phyloP scores from a whole-genome alignment of 371 early-diverging fungal genomes.

The Cokeromyces recurvatus region DNA sequence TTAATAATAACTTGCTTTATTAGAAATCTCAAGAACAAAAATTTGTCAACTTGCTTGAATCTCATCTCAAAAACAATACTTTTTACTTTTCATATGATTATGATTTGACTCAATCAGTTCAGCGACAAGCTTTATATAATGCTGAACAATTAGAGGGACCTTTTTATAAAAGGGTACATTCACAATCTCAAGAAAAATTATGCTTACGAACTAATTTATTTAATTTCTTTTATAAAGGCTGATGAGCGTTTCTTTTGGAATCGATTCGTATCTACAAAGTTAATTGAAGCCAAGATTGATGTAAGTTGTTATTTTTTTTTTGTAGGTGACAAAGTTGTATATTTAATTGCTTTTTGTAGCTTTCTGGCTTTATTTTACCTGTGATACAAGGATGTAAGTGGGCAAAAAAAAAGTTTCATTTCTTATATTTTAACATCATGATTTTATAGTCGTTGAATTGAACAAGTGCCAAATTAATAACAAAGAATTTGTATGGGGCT shows the following conservation, averaged over 20 bases:
- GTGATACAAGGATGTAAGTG: slow-evolving; percentile 87
- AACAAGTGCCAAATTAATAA: slow-evolving; percentile 50
- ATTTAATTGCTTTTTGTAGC: too few species aligned
- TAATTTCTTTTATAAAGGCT: slow-evolving; percentile 41
- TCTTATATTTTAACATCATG: too few species aligned
- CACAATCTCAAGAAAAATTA: too few species aligned
- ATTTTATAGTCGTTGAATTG: slow-evolving; percentile 51
- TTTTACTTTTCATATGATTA: slow-evolving; percentile 86
- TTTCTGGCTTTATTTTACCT: slow-evolving; percentile 80
- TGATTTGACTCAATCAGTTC: slow-evolving; percentile 82
- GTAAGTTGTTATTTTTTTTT: too few species aligned
- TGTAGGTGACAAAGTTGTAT: too few species aligned
- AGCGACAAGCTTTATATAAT: slow-evolving; percentile 58
- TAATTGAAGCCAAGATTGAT: slow-evolving; percentile 55
- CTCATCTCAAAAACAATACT: slow-evolving; percentile 59
- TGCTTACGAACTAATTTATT: too few species aligned
- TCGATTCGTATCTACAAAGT: slow-evolving; percentile 57
- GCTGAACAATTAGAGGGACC: slow-evolving; percentile 15
- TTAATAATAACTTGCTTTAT: too few species aligned
- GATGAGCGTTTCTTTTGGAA: slow-evolving; percentile 95
- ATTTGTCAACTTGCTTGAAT: slow-evolving; percentile 69
- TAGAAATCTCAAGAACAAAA: slow-evolving; percentile 60
- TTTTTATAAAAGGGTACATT: slow-evolving; percentile 47
- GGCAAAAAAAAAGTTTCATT: not conserved
- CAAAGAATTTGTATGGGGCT: slow-evolving; percentile 62